These are phyloP conservation scores for Starmerella tilneyi DNA, from an alignment of 805 yeast genomes.

Conservation along the genomic window DNA sequence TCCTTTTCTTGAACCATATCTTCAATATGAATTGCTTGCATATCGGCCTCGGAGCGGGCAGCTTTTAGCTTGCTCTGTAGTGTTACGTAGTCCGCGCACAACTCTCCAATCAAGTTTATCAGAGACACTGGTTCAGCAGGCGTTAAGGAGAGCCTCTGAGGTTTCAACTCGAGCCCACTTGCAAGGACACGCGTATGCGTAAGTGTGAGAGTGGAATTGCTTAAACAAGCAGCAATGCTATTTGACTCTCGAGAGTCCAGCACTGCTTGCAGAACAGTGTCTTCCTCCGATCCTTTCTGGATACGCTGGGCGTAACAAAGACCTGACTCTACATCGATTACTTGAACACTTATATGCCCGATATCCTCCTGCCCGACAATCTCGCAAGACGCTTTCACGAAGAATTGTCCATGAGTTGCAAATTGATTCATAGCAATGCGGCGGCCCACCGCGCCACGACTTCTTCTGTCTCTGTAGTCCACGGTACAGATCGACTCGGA, in stretches of 20 bases:
- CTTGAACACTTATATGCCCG: too few species aligned
- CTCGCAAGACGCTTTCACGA: too few species aligned
- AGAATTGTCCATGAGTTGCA: too few species aligned
- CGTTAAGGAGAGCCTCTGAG: neutral
- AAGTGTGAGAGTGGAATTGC: neutral
- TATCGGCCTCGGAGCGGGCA: neutral
- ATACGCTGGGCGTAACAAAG: neutral
- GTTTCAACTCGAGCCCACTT: conserved; percentile 18
- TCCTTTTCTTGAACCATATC: conserved; percentile 21
- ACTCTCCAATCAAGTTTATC: neutral
- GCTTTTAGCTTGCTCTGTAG: neutral
- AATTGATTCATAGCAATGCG: too few species aligned
- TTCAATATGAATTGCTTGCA: conserved; percentile 1
- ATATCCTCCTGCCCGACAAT: too few species aligned
- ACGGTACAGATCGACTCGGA: too few species aligned
- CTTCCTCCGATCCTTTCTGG: neutral
- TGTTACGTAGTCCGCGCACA: neutral
- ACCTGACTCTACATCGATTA: neutral
- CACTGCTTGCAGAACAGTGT: neutral
- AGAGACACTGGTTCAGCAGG: neutral
- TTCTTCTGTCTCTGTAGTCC: too few species aligned
- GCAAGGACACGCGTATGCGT: neutral
- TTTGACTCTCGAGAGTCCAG: too few species aligned
- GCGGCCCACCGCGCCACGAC: too few species aligned
- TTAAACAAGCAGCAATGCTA: neutral